Conservation (phyloP, 1,284 basidiomycete genomes). For the Rhodotorula mucilaginosa region DNA sequence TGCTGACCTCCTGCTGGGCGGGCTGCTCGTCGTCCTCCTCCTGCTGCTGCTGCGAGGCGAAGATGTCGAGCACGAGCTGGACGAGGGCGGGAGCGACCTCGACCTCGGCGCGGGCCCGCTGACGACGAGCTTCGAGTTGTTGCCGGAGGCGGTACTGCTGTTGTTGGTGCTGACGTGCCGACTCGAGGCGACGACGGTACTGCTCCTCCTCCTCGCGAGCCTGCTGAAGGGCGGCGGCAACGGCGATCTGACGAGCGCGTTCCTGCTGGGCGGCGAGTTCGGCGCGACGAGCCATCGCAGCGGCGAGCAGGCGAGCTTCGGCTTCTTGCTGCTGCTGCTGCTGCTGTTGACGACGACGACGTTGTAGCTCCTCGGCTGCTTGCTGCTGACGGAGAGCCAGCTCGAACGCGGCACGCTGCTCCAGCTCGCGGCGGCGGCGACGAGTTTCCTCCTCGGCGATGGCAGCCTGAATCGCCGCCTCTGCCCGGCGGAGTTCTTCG, state of each 20-base stretch:
- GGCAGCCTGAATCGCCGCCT: conserved; percentile 4
- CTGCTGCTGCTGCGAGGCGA: not conserved
- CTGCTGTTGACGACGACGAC: conserved; percentile 8
- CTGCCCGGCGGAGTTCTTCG: not conserved
- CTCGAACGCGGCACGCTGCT: conserved; percentile 3
- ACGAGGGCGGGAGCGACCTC: not conserved
- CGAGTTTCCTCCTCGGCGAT: conserved; percentile 6
- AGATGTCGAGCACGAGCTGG: conserved; percentile 8
- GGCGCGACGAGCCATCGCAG: not conserved
- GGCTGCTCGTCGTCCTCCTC: not conserved
- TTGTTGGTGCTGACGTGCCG: conserved; percentile 5
- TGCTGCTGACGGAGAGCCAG: conserved; percentile 1
- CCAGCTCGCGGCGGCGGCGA: not conserved
- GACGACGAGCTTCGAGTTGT: conserved; percentile 1
- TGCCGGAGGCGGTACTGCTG: conserved; percentile 1
- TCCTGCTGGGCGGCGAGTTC: not conserved
- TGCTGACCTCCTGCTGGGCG: not conserved
- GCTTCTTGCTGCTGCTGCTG: not conserved
- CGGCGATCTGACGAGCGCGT: not conserved
- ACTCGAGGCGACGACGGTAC: conserved; percentile 11
- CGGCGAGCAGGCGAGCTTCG: conserved; percentile 1
- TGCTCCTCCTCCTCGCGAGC: conserved; percentile 16
- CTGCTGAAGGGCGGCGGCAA: not conserved
- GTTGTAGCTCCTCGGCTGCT: not conserved
- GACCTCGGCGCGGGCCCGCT: not conserved